These are phyloP conservation scores for Pterocarpus macrocarpus DNA, from an alignment of 306 rosid genomes.

Conservation along the genomic window DNA sequence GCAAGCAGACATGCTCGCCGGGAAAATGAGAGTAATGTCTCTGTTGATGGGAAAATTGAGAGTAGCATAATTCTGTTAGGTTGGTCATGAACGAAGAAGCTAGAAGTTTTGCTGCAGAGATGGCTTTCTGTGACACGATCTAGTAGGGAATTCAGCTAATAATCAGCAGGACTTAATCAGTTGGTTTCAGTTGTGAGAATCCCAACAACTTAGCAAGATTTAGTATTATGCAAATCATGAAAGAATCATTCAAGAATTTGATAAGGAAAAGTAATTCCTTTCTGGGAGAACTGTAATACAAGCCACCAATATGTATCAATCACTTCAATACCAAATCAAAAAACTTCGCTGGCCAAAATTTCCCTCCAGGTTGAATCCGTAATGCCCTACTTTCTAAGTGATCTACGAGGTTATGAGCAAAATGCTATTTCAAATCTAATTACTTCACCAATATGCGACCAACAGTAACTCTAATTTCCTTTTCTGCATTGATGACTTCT, in stretches of 20 bases:
- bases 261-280: neutral
- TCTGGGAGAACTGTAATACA: neutral
- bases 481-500: constrained; percentile 1
- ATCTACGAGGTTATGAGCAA: constrained; percentile 16
- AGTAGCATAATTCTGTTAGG: neutral
- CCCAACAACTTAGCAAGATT: neutral
- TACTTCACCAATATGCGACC: constrained; percentile 9
- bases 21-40: no score
- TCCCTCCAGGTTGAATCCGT: neutral
- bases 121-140: constrained; percentile 19
- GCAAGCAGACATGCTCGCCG: no score
- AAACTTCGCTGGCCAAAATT: constrained; percentile 9
- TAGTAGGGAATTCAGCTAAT: no score
- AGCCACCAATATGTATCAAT: neutral
- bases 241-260: constrained; percentile 23
- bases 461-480: neutral
- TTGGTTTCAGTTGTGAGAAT: neutral
- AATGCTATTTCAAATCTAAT: constrained; percentile 27
- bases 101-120: neutral
- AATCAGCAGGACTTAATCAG: no score
- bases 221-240: constrained; percentile 13
- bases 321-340: constrained; percentile 5
- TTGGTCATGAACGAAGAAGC: constrained; percentile 1
- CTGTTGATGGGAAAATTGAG: constrained; percentile 12
- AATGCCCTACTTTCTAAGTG: constrained; percentile 1